phyloP scores from a whole-genome alignment of 495 filamentous ascomycete genomes.

The Penicillium silybi region DNA sequence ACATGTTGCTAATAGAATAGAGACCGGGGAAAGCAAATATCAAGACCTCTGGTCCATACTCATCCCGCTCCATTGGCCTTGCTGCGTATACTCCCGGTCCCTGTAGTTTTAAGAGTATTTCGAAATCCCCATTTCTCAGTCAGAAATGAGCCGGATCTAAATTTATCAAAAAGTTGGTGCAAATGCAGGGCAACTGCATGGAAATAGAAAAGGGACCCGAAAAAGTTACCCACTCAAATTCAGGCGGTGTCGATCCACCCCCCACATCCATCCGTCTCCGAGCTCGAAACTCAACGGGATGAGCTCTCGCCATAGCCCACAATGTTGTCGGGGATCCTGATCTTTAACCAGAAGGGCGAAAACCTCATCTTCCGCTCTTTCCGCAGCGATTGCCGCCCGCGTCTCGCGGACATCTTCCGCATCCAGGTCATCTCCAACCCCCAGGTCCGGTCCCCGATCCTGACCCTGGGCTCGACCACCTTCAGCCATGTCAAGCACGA shows the following conservation, averaged over 20 bases:
- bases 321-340: slow-evolving; percentile 94
- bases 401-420: slow-evolving; percentile 97
- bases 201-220: background rate
- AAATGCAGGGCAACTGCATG: no score
- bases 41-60: slow-evolving; percentile 5
- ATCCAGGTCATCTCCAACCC: slow-evolving; percentile 99
- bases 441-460: slow-evolving; percentile 94
- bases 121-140: no score
- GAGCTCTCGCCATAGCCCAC: slow-evolving; percentile 28
- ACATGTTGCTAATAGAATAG: background rate
- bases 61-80: background rate
- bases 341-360: slow-evolving; percentile 99
- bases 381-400: slow-evolving; percentile 93
- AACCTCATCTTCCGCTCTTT: slow-evolving; percentile 99
- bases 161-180: no score
- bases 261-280: slow-evolving; percentile 22
- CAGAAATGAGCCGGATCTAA: no score
- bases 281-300: slow-evolving; percentile 11
- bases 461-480: slow-evolving; percentile 95
- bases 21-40: slow-evolving; percentile 2
- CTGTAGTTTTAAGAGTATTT: no score
- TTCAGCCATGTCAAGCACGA: slow-evolving; percentile 99
- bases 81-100: background rate
- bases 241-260: slow-evolving; percentile 30
- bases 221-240: background rate